Evolutionary conservation across 225 moss, liverwort and hornwort species (phyloP), one percentile per base, ranked within the genome.

Genomic region (Sphagnum tenellum): DNA sequence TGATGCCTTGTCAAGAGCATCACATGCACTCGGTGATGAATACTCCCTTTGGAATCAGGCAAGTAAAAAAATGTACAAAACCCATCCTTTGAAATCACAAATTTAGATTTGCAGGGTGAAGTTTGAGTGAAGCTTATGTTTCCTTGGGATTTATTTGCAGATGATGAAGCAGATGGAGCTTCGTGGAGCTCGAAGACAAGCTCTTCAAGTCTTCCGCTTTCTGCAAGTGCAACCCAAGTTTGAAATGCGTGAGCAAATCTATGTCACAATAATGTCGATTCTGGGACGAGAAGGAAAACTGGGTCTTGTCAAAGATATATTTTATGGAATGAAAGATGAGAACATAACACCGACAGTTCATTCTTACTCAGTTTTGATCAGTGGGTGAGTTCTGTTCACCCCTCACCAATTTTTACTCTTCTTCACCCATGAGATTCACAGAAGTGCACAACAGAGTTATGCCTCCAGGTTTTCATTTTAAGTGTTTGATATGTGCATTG

Each of bases 161-260:
- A 86, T 94, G 88, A 89, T 94, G 91, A 94, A 91, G 80, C 89
- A 94, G 62, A 72, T 94, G 67, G 94, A 94, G 77, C 55, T 74
- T 70, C 85, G 94, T 72, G 94, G 94, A 62, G 86, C 89, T 61
- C 91, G 91, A 55, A 89, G 86, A 59, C 89, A 87, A 79, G 89
- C 94, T 56, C 77, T 94, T 72, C 83, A 89, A 75, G 88, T 91
- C 46, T 91, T 94, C 68, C 83, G 76, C 60, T 91, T 84, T 69
- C 57, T 94, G 65, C 86, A 84, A 69, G 66, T 46, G 67, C 77
- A 75, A 58, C 71, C 56, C 14, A 70, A 65, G 11, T 80, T 73
- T 67, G 73, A 79, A 50, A 64, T 91, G 45, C 80, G 78, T 46
- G 94, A 94, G 75, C 82, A 87, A 67, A 88, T 81, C 65, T 88